Evolutionary conservation across 2,329 filamentous ascomycete genomes (phyloP).

Genomic region (Hypoxylon sp.): DNA sequence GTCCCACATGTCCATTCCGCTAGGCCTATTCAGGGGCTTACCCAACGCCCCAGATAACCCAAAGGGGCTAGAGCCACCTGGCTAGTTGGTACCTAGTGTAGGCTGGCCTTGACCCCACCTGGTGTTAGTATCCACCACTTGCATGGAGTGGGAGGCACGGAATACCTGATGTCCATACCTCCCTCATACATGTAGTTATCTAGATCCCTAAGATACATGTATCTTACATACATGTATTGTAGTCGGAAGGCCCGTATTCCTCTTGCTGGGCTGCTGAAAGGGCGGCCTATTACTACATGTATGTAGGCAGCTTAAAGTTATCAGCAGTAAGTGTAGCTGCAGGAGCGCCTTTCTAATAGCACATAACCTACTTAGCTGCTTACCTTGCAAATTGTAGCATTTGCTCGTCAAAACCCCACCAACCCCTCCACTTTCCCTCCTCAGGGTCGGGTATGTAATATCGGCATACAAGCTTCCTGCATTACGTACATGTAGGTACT

Average conservation of each 20-base stretch:
- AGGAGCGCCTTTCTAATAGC: too few relatives aligned
- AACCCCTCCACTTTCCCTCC: constrained; percentile 17
- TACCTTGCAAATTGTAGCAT: too few relatives aligned
- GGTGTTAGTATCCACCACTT: too few relatives aligned
- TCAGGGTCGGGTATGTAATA: neutral
- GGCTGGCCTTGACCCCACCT: constrained; percentile 3
- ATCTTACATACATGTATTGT: too few relatives aligned
- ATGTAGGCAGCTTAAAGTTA: too few relatives aligned
- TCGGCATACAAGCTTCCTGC: constrained; percentile 8
- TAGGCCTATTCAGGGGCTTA: constrained; percentile 2
- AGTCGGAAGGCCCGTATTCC: neutral
- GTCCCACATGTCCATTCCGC: constrained; percentile 1
- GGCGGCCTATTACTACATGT: too few relatives aligned
- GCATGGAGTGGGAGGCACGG: neutral
- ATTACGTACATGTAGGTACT: constrained; percentile 3
- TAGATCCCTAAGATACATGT: too few relatives aligned
- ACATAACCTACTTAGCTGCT: too few relatives aligned
- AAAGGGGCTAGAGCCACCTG: constrained; percentile 1
- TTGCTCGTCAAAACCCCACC: constrained; percentile 2
- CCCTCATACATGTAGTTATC: too few relatives aligned
- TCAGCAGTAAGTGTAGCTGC: too few relatives aligned
- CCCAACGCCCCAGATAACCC: neutral
- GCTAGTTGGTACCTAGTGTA: constrained; percentile 1
- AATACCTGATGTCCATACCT: too few relatives aligned
- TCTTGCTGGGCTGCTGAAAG: too few relatives aligned